Evolutionary conservation across 306 rosid species (phyloP), one percentile per base, ranked within the genome.

Genomic region (Pueraria montana): DNA sequence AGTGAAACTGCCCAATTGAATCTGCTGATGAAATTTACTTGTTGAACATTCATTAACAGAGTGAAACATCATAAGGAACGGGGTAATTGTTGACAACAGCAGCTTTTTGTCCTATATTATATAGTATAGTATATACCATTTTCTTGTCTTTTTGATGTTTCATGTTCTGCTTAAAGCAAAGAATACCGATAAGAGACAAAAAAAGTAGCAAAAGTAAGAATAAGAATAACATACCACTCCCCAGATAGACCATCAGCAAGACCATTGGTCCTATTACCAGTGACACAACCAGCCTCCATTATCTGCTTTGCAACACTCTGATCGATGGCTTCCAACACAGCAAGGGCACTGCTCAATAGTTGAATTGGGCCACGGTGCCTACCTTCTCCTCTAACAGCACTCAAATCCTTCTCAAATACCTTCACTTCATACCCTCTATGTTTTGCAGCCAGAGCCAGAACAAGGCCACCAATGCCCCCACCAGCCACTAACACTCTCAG

Each of bases 191-290:
- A 12, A 21, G 26, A 50, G 49, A 80, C 9, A 59, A 17, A 12
- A 12, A 21, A 56, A 61, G 10, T 4, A 46, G 13, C 0, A 16
- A 5, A 49, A 48, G 3, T 1, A 66, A 73, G 2, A 6, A 27
- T 4, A 58, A 20, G 8, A 3, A 46, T 0, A 11, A 38, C 30
- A 53, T 74, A 85, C 90, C 90, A 87, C 12, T 87, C 90, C 12
- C 88, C 88, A 30, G 88, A 82, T 13, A 84, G 16, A 36, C 90
- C 90, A 85, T 87, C 90, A 42, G 90, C 88, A 21, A 87, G 65
- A 77, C 90, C 88, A 85, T 87, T 87, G 64, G n/a, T 82, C 83
- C 88, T 84, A 70, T 87, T 82, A 14, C 88, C 90, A 49, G 86
- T 87, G 30, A 87, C 86, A 67, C 90, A 84, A 34, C 90, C 90